Evolutionary conservation across 441 rosid genomes (phyloP).

Genomic region (California macrophylla): DNA sequence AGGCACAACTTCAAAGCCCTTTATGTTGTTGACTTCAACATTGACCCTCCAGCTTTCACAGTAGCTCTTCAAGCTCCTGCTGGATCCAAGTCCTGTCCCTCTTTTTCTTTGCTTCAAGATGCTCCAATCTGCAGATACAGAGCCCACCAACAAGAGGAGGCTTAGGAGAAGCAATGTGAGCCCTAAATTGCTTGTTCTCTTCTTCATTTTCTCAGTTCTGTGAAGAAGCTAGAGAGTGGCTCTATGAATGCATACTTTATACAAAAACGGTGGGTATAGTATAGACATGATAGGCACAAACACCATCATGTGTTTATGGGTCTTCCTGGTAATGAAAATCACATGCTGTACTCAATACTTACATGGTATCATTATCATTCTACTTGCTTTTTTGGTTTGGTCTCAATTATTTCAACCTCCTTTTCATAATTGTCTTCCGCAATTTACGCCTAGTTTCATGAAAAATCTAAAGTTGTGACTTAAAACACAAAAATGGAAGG

Average conservation of each 20-base stretch:
- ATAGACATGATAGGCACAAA: too few relatives aligned
- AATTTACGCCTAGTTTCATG: too few relatives aligned
- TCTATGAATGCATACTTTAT: not conserved
- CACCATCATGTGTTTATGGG: not conserved
- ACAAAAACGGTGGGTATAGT: too few relatives aligned
- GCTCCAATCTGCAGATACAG: slow-evolving; percentile 62
- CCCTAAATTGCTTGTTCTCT: not conserved
- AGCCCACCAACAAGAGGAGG: slow-evolving; percentile 24
- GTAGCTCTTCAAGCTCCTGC: slow-evolving; percentile 33
- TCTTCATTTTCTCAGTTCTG: not conserved
- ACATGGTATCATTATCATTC: not conserved
- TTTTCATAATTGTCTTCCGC: too few relatives aligned
- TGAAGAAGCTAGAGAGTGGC: not conserved
- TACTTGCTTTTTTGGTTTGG: not conserved
- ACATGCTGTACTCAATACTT: not conserved
- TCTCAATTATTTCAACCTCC: not conserved
- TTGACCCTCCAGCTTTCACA: slow-evolving; percentile 66
- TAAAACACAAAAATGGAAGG: too few relatives aligned
- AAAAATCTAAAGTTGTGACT: too few relatives aligned
- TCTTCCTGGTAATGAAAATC: not conserved
- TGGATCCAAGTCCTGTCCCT: not conserved
- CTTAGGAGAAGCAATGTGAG: not conserved
- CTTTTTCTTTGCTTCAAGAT: slow-evolving; percentile 34
- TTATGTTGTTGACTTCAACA: slow-evolving; percentile 57
- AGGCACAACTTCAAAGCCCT: slow-evolving; percentile 45